Conservation (phyloP, 495 filamentous ascomycete genomes). For the Aspergillus affinis region DNA sequence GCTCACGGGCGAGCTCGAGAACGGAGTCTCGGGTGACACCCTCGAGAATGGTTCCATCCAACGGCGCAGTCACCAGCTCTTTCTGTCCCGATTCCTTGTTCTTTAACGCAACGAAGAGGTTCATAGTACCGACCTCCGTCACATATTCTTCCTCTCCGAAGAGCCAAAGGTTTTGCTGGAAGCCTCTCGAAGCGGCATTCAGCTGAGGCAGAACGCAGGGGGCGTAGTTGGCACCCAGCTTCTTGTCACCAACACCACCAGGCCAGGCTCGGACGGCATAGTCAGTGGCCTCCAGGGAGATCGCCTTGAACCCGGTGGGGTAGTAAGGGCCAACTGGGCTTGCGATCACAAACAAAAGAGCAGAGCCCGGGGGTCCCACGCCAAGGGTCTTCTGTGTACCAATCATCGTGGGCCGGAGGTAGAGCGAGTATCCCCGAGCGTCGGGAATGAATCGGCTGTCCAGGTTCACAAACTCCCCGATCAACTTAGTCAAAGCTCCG, state of each 20-base stretch:
- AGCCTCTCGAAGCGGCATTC: conserved; percentile 82
- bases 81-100: conserved; percentile 83
- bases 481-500: conserved; percentile 70
- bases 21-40: conserved; percentile 91
- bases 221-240: conserved; percentile 97
- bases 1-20: conserved; percentile 77
- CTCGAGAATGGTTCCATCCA: conserved; percentile 96
- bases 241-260: conserved; percentile 94
- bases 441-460: conserved; percentile 87
- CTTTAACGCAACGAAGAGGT: conserved; percentile 81
- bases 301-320: conserved; percentile 94
- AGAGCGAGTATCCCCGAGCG: conserved; percentile 81
- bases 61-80: conserved; percentile 85
- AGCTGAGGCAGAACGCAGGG: conserved; percentile 93
- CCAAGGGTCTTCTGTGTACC: conserved; percentile 93
- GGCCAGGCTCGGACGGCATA: conserved; percentile 98
- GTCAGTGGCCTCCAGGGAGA: conserved; percentile 88
- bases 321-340: conserved; percentile 98
- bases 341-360: conserved; percentile 90
- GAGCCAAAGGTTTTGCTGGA: conserved; percentile 97
- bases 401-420: conserved; percentile 95
- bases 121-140: conserved; percentile 98
- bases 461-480: conserved; percentile 72
- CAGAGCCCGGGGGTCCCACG: conserved; percentile 85
- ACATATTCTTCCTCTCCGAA: conserved; percentile 92